Conservation (phyloP, 768 basidiomycete genomes). For the Suillus alpinus region DNA sequence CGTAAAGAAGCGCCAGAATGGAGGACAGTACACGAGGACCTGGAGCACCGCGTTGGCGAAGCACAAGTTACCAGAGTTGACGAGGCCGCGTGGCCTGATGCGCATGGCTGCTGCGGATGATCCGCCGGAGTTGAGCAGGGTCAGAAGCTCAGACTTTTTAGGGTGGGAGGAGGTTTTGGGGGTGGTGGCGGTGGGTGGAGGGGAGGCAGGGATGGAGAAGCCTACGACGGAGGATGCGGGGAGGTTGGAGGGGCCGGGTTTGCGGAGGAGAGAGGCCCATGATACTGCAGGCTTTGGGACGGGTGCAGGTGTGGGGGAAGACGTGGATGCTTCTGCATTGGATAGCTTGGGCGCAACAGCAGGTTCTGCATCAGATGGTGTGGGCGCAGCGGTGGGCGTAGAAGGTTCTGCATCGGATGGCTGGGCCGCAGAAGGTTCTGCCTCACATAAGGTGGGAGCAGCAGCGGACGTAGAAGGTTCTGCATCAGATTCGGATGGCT, state of each 20-base stretch:
- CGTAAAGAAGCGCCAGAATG: constrained; percentile 75
- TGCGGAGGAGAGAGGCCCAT: constrained; percentile 71
- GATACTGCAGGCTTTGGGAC: constrained; percentile 47
- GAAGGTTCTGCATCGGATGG: constrained; percentile 5
- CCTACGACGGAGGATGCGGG: constrained; percentile 73
- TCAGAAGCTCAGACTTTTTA: constrained; percentile 50
- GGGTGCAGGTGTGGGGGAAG: constrained; percentile 5
- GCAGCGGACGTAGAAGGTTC: constrained; percentile 4
- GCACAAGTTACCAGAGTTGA: constrained; percentile 97
- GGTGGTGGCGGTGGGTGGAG: constrained; percentile 21
- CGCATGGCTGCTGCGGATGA: constrained; percentile 20
- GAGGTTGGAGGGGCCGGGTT: constrained; percentile 43
- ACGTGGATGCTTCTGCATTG: background rate
- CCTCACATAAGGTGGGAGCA: background rate
- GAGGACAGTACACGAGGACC: constrained; percentile 83
- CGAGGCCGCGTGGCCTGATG: constrained; percentile 73
- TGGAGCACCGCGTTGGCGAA: constrained; percentile 96
- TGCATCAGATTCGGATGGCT: background rate
- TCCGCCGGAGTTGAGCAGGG: constrained; percentile 47
- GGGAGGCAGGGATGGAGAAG: constrained; percentile 63
- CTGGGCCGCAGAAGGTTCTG: constrained; percentile 1
- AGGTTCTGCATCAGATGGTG: constrained; percentile 1
- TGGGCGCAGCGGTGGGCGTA: background rate
- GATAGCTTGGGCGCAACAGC: background rate
- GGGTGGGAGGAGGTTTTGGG: constrained; percentile 29